Conservation (phyloP, 2,329 filamentous ascomycete genomes). For the Aquanectria penicillioides region DNA sequence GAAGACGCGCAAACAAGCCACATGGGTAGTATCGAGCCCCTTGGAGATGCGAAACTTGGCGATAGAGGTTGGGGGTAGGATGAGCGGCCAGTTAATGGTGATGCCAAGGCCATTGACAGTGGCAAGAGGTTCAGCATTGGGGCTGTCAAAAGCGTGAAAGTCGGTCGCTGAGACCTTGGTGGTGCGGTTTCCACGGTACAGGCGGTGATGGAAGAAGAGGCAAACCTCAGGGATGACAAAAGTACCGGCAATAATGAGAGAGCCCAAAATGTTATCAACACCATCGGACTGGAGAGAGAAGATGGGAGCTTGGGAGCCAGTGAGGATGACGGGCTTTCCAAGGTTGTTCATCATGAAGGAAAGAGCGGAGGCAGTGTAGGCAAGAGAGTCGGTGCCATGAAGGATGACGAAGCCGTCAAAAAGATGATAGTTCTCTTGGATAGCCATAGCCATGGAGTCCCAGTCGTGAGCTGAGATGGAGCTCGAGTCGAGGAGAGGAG, state of each 20-base stretch:
- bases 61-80: conserved; percentile 78
- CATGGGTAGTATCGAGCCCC: conserved; percentile 85
- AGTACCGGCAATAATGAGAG: conserved; percentile 88
- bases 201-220: conserved; percentile 91
- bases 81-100: conserved; percentile 81
- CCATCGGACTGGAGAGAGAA: conserved; percentile 91
- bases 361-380: conserved; percentile 88
- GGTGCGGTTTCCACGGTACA: conserved; percentile 88
- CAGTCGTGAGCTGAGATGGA: conserved; percentile 89
- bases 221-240: conserved; percentile 94
- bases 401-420: conserved; percentile 93
- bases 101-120: conserved; percentile 83
- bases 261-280: conserved; percentile 88
- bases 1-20: conserved; percentile 89
- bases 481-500: conserved; percentile 85
- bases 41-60: conserved; percentile 79
- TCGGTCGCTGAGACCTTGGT: conserved; percentile 89
- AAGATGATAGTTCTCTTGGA: conserved; percentile 84
- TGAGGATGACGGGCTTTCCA: conserved; percentile 90
- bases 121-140: conserved; percentile 86
- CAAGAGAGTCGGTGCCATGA: conserved; percentile 89
- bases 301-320: conserved; percentile 85
- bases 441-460: conserved; percentile 83
- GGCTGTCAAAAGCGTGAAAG: conserved; percentile 88
- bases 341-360: conserved; percentile 94